A percentile compares a stretch with the other conserved stretches of the same genome.
Conservation (phyloP, 768 basidiomycete species). For the Mycena haematopus region DNA sequence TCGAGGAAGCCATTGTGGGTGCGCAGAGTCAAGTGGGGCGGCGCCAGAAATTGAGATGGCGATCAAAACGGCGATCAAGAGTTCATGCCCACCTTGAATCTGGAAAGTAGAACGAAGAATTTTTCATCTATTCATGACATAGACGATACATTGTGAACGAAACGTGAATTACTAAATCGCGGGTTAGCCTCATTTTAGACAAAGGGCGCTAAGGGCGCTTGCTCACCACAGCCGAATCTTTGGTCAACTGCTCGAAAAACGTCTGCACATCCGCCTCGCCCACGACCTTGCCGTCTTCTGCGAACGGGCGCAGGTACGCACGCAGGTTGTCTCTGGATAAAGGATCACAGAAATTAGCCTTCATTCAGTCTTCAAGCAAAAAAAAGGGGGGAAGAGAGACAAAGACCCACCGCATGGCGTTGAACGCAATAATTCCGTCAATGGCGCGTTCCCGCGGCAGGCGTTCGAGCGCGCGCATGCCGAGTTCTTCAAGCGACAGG, state of each 20-base stretch:
- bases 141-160: too few species aligned
- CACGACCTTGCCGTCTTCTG: constrained; percentile 76
- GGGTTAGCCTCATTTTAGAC: too few species aligned
- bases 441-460: constrained; percentile 83
- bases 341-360: background rate
- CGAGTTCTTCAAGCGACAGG: constrained; percentile 82
- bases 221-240: constrained; percentile 33
- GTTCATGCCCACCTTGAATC: too few species aligned
- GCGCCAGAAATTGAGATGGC: too few species aligned
- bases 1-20: too few species aligned
- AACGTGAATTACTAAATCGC: too few species aligned
- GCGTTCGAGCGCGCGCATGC: constrained; percentile 75
- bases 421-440: constrained; percentile 85
- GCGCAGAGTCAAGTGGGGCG: too few species aligned
- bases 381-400: background rate
- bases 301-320: constrained; percentile 78
- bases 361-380: background rate
- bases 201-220: background rate
- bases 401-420: constrained; percentile 72
- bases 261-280: constrained; percentile 71
- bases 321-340: constrained; percentile 70
- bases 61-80: too few species aligned
- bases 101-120: too few species aligned
- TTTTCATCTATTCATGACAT: too few species aligned
- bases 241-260: constrained; percentile 66